These are phyloP conservation scores for Polysphondylium violaceum DNA, from an alignment of 78 protist species.

Conservation along the genomic window DNA sequence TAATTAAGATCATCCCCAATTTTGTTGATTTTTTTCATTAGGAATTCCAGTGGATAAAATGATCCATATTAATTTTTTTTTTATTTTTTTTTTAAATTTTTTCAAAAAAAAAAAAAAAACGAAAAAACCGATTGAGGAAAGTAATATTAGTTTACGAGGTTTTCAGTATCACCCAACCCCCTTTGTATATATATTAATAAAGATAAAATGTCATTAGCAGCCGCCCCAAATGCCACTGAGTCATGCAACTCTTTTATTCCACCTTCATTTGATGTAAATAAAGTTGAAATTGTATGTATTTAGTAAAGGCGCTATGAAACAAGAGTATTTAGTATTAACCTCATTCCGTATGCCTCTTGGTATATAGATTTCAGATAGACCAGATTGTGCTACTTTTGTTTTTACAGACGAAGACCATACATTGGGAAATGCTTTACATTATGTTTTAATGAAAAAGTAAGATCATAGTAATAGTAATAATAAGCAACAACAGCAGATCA, in stretches of 20 bases:
- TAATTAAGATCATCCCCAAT: too few species aligned
- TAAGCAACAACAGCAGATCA: background rate
- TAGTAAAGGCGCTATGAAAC: background rate
- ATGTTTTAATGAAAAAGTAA: conserved; percentile 82
- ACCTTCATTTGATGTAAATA: conserved; percentile 34
- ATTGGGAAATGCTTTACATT: conserved; percentile 74
- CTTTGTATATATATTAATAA: too few species aligned
- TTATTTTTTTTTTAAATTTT: too few species aligned
- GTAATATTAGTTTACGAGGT: too few species aligned
- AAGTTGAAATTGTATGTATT: conserved; percentile 45
- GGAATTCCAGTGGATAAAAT: too few species aligned
- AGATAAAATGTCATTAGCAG: conserved; percentile 44
- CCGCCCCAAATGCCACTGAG: background rate
- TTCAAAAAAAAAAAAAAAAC: too few species aligned
- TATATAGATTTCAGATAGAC: conserved; percentile 62
- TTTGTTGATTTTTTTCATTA: too few species aligned
- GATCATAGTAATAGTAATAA: background rate
- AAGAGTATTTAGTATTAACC: background rate
- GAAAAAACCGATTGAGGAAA: too few species aligned
- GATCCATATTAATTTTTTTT: too few species aligned
- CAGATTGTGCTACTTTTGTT: conserved; percentile 80
- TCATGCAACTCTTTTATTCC: conserved; percentile 35
- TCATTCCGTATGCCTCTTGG: background rate
- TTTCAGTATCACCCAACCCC: too few species aligned
- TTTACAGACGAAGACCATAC: conserved; percentile 83